Conservation (phyloP, 768 basidiomycete species). For the Pulveroboletus ravenelii region DNA sequence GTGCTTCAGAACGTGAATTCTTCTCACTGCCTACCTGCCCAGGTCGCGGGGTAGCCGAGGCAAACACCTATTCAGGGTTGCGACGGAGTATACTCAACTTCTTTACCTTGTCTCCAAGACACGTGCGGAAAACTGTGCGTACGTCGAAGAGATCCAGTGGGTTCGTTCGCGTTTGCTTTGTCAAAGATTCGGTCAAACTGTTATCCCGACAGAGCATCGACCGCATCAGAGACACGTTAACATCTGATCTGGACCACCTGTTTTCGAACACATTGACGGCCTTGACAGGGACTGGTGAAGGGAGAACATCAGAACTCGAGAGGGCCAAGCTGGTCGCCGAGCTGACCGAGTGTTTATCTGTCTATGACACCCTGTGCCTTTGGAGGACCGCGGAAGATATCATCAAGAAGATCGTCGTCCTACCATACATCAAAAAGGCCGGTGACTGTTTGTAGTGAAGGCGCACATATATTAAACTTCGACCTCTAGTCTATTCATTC, state of each 20-base stretch:
- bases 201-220: slow-evolving; percentile 63
- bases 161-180: slow-evolving; percentile 43
- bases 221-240: slow-evolving; percentile 77
- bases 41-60: slow-evolving; percentile 62
- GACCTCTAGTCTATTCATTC: slow-evolving; percentile 63
- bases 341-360: slow-evolving; percentile 70
- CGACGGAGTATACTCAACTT: slow-evolving; percentile 88
- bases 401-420: slow-evolving; percentile 64
- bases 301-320: slow-evolving; percentile 56
- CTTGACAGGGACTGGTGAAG: slow-evolving; percentile 45
- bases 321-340: slow-evolving; percentile 60
- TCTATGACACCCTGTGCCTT: slow-evolving; percentile 74
- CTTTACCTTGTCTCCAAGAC: slow-evolving; percentile 88
- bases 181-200: slow-evolving; percentile 5
- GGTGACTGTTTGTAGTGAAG: slow-evolving; percentile 5
- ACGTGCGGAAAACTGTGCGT: slow-evolving; percentile 65
- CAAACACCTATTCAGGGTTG: slow-evolving; percentile 80
- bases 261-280: slow-evolving; percentile 60
- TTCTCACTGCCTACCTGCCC: slow-evolving; percentile 8
- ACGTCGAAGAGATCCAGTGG: slow-evolving; percentile 81
- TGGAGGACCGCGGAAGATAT: slow-evolving; percentile 91
- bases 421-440: slow-evolving; percentile 75
- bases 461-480: neutral
- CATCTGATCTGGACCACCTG: slow-evolving; percentile 79
- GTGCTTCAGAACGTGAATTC: neutral